Percentiles rank a stretch among this genome's conserved stretches.
phyloP scores from a whole-genome alignment of 73 alveolate genomes.

The Paramecium pentaurelia region DNA sequence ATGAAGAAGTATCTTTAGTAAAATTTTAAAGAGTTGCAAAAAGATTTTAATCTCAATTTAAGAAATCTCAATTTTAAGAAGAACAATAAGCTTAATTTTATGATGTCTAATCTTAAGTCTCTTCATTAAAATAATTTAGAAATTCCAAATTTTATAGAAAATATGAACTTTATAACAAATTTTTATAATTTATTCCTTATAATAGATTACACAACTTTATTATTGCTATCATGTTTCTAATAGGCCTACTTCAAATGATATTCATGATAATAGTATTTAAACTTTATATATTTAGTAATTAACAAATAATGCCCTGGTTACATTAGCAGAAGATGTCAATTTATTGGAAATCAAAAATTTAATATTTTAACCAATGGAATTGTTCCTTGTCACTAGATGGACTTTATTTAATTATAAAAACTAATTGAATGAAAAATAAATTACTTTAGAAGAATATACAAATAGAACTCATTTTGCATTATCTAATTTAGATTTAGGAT shows the following conservation, averaged over 20 bases:
- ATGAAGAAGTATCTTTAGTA: not conserved
- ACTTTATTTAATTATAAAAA: not conserved
- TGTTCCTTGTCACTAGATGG: constrained; percentile 35
- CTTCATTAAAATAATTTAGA: not conserved
- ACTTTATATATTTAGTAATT: not conserved
- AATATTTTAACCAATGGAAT: not conserved
- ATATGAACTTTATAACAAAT: not conserved
- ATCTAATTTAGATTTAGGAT: constrained; percentile 25
- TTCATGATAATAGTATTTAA: not conserved
- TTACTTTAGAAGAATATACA: not conserved
- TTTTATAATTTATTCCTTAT: not conserved
- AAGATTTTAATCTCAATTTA: not conserved
- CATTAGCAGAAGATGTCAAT: not conserved
- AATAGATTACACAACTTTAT: not conserved
- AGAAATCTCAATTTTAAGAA: not conserved
- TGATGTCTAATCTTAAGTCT: not conserved
- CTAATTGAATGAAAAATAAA: not conserved
- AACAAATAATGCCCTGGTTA: not conserved
- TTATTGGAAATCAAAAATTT: constrained; percentile 24
- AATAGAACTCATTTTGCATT: not conserved
- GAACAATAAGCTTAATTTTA: not conserved
- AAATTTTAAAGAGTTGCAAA: not conserved
- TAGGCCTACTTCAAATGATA: not conserved
- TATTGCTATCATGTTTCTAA: not conserved
- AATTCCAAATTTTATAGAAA: not conserved